A percentile compares a stretch with the other conserved stretches of the same genome.
Evolutionary conservation across 768 basidiomycete species (phyloP).

Genomic region (Pleurotus pulmonarius): DNA sequence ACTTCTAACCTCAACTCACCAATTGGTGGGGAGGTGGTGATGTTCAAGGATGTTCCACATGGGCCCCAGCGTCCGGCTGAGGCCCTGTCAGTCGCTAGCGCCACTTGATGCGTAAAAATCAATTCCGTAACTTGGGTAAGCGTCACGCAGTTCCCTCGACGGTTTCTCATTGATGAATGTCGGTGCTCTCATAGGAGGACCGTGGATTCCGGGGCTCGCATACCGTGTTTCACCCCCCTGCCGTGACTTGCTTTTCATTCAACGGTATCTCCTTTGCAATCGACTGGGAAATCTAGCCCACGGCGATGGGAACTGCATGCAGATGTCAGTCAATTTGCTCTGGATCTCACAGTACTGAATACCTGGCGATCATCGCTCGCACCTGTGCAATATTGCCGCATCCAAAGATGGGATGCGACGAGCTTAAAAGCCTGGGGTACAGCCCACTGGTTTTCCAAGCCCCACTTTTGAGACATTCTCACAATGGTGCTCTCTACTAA

Average conservation of each 20-base stretch:
- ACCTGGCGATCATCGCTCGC: slow-evolving; percentile 2
- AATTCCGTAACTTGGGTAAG: not conserved
- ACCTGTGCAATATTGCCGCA: slow-evolving; percentile 3
- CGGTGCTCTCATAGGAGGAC: slow-evolving; percentile 1
- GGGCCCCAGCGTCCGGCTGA: not conserved
- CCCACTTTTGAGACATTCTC: slow-evolving; percentile 5
- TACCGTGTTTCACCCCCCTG: slow-evolving; percentile 1
- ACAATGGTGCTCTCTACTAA: slow-evolving; percentile 11
- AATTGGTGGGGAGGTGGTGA: not conserved
- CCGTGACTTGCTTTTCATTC: not conserved
- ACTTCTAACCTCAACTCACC: not conserved
- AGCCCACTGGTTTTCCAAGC: not conserved
- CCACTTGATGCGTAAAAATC: slow-evolving; percentile 1
- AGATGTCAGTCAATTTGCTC: not conserved
- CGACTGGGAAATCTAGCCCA: not conserved
- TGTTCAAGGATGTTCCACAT: not conserved
- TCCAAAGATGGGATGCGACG: not conserved
- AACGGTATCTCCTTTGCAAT: slow-evolving; percentile 1
- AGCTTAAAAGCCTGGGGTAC: not conserved
- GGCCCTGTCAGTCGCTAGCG: not conserved
- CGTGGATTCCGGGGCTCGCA: not conserved
- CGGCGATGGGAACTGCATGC: not conserved
- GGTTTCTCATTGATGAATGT: slow-evolving; percentile 1
- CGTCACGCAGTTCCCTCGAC: slow-evolving; percentile 2
- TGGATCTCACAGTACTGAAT: slow-evolving; percentile 1